These are phyloP conservation scores for Pholiota molesta DNA, from an alignment of 768 basidiomycete species.

Conservation along the genomic window DNA sequence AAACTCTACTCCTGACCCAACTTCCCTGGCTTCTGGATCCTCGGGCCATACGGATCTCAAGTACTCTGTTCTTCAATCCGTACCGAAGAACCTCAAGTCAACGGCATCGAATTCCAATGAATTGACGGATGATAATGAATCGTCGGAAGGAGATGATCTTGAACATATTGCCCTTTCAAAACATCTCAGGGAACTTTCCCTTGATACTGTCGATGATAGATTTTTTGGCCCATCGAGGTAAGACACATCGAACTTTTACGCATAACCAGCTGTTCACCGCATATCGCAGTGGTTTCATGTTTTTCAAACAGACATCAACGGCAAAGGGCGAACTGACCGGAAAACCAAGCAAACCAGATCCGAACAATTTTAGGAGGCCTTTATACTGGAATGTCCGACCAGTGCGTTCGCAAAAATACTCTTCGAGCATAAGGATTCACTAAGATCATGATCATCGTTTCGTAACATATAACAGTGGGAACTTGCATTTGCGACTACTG, in stretches of 20 bases:
- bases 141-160: constrained; percentile 32
- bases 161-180: constrained; percentile 35
- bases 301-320: constrained; percentile 42
- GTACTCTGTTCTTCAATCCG: constrained; percentile 1
- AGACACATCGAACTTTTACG: not conserved
- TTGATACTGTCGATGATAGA: constrained; percentile 32
- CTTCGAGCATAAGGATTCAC: not conserved
- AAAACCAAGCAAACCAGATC: constrained; percentile 26
- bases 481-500: constrained; percentile 21
- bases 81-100: not conserved
- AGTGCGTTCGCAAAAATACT: constrained; percentile 19
- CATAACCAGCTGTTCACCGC: not conserved
- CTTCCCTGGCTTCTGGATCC: not conserved
- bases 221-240: constrained; percentile 47
- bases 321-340: constrained; percentile 34
- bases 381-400: constrained; percentile 33
- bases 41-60: not conserved
- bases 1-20: constrained; percentile 4
- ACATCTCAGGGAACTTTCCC: constrained; percentile 32
- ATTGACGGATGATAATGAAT: constrained; percentile 6
- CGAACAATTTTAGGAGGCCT: constrained; percentile 23
- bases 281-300: constrained; percentile 38
- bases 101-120: not conserved
- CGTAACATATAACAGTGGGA: constrained; percentile 38
- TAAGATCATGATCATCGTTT: not conserved